Evolutionary conservation across 306 rosid genomes (phyloP).

Genomic region (Pueraria montana): DNA sequence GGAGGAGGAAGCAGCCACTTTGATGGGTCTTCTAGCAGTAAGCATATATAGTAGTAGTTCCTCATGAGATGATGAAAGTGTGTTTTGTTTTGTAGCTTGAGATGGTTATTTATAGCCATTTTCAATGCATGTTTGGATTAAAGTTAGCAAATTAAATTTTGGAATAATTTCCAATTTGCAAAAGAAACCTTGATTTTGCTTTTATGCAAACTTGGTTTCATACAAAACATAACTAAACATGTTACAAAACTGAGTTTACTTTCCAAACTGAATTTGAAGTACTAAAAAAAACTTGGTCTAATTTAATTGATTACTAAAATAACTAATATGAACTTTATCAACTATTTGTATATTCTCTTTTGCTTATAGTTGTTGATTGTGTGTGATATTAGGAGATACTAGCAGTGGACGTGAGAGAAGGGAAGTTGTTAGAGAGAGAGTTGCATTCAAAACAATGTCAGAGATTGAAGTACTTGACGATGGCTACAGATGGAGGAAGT

Average conservation of each 20-base stretch:
- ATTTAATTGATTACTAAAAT: not conserved
- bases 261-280: too few species aligned
- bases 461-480: conserved; percentile 86
- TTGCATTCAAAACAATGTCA: conserved; percentile 83
- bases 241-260: too few species aligned
- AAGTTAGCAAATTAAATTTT: too few species aligned
- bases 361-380: conserved; percentile 16
- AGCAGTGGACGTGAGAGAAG: conserved; percentile 47
- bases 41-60: conserved; percentile 33
- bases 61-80: not conserved
- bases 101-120: not conserved
- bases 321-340: not conserved
- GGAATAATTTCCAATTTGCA: too few species aligned
- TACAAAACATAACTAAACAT: too few species aligned
- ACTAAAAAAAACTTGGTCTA: too few species aligned
- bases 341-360: not conserved
- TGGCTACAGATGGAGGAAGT: conserved; percentile 96
- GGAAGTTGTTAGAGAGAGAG: conserved; percentile 59
- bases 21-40: conserved; percentile 61
- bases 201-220: too few species aligned
- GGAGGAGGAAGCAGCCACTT: conserved; percentile 52
- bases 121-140: not conserved
- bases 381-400: conserved; percentile 45
- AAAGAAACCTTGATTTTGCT: too few species aligned
- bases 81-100: not conserved